Conservation (phyloP, 2,329 filamentous ascomycete species). For the Cordyceps javanica region DNA sequence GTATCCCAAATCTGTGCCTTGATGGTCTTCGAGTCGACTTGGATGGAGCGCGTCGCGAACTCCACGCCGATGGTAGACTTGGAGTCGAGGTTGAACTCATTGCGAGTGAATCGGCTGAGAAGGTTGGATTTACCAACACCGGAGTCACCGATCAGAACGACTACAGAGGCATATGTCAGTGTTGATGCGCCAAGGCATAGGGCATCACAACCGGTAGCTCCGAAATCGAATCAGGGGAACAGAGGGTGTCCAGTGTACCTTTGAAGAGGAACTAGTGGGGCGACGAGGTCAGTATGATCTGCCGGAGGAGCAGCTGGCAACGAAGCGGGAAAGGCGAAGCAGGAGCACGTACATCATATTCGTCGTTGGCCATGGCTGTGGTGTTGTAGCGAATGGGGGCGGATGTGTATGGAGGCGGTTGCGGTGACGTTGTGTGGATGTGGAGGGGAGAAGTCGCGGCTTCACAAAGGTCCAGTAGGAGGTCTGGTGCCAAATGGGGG, state of each 20-base stretch:
- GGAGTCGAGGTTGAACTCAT: conserved; percentile 99
- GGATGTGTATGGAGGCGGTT: conserved; percentile 7
- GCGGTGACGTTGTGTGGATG: conserved; percentile 11
- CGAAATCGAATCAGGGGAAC: conserved; percentile 6
- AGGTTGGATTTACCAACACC: conserved; percentile 99
- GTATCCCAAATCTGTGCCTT: conserved; percentile 99
- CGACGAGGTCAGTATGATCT: conserved; percentile 26
- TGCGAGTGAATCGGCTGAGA: conserved; percentile 97
- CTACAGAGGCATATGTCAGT: conserved; percentile 43
- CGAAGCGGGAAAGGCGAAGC: conserved; percentile 18
- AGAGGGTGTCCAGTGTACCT: conserved; percentile 49
- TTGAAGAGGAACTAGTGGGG: conserved; percentile 89
- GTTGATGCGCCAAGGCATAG: conserved; percentile 17
- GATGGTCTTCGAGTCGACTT: conserved; percentile 99
- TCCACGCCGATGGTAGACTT: conserved; percentile 99
- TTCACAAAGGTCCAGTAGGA: conserved; percentile 2
- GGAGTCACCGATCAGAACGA: conserved; percentile 98
- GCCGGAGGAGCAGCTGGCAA: neutral
- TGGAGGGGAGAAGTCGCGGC: conserved; percentile 13
- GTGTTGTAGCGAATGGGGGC: conserved; percentile 8
- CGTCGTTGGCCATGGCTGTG: conserved; percentile 93
- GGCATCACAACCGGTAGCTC: neutral
- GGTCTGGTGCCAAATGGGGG: conserved; percentile 8
- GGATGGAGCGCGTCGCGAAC: conserved; percentile 96
- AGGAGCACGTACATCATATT: conserved; percentile 82